These are phyloP conservation scores for Colletotrichum tanaceti DNA, from an alignment of 2,329 filamentous ascomycete genomes.

Conservation along the genomic window DNA sequence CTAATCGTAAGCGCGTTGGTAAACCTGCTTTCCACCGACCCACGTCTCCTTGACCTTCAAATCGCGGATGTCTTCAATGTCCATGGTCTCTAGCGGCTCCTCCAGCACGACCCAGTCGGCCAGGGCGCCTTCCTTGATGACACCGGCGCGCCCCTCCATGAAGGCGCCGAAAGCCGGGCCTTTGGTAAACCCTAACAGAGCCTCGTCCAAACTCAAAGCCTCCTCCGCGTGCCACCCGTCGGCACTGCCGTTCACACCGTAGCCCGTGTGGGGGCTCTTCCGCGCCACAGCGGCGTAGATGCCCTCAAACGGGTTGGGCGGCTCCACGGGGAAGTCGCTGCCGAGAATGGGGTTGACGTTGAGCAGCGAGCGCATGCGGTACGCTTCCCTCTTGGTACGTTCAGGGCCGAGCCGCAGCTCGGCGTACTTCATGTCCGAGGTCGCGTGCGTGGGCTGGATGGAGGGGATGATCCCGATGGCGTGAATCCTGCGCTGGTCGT, in stretches of 20 bases:
- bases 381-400: constrained; percentile 68
- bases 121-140: constrained; percentile 69
- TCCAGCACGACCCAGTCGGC: constrained; percentile 80
- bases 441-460: constrained; percentile 79
- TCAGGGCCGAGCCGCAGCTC: constrained; percentile 67
- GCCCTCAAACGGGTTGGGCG: constrained; percentile 73
- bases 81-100: constrained; percentile 61
- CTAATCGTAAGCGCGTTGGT: constrained; percentile 43
- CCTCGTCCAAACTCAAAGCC: constrained; percentile 67
- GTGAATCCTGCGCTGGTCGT: constrained; percentile 70
- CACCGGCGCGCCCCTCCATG: constrained; percentile 67
- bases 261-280: constrained; percentile 67
- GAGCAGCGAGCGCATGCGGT: constrained; percentile 73
- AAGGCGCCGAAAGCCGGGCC: constrained; percentile 51
- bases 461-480: constrained; percentile 72
- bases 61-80: constrained; percentile 63
- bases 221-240: constrained; percentile 71
- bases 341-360: constrained; percentile 68
- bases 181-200: constrained; percentile 54
- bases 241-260: constrained; percentile 58
- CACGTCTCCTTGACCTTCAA: constrained; percentile 74
- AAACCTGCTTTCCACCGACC: constrained; percentile 69
- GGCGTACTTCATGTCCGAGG: constrained; percentile 77
- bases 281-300: constrained; percentile 76
- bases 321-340: constrained; percentile 79